Evolutionary conservation across 2,329 filamentous ascomycete genomes (phyloP).

Genomic region (Alternaria triticimaculans): DNA sequence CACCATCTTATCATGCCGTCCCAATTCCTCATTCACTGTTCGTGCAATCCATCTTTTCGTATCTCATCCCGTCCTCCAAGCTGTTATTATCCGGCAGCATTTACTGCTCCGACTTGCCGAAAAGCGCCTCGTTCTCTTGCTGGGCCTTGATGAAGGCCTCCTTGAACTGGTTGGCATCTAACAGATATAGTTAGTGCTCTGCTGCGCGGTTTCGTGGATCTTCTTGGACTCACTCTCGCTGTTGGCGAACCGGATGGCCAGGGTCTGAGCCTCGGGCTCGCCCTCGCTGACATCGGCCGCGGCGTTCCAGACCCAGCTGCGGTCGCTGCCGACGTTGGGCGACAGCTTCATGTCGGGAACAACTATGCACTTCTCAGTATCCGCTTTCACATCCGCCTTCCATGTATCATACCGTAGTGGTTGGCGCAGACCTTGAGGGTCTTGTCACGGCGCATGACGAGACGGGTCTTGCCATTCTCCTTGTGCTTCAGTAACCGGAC

Average conservation of each 20-base stretch:
- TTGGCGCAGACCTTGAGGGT: conserved; percentile 99
- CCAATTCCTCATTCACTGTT: conserved; percentile 38
- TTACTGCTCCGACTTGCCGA: conserved; percentile 61
- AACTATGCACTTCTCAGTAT: conserved; percentile 62
- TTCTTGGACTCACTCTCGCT: conserved; percentile 76
- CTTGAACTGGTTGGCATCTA: conserved; percentile 97
- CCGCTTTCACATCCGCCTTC: conserved; percentile 5
- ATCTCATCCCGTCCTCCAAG: conserved; percentile 17
- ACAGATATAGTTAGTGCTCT: conserved; percentile 36
- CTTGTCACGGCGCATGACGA: conserved; percentile 99
- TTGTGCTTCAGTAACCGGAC: conserved; percentile 97
- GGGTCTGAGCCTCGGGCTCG: conserved; percentile 92
- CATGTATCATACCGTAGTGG: conserved; percentile 82
- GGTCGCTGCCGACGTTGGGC: conserved; percentile 96
- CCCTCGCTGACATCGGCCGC: conserved; percentile 98
- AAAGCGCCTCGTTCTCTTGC: conserved; percentile 91
- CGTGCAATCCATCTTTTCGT: conserved; percentile 27
- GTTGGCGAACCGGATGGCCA: conserved; percentile 98
- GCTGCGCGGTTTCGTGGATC: conserved; percentile 27
- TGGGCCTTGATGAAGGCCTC: conserved; percentile 96
- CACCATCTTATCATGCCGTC: conserved; percentile 37
- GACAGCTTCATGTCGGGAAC: conserved; percentile 99
- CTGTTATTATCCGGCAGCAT: conserved; percentile 8
- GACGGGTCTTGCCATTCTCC: conserved; percentile 95
- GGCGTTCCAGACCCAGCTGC: conserved; percentile 99